Evolutionary conservation across 768 basidiomycete genomes (phyloP).

Genomic region (Leccinum incarnatum): DNA sequence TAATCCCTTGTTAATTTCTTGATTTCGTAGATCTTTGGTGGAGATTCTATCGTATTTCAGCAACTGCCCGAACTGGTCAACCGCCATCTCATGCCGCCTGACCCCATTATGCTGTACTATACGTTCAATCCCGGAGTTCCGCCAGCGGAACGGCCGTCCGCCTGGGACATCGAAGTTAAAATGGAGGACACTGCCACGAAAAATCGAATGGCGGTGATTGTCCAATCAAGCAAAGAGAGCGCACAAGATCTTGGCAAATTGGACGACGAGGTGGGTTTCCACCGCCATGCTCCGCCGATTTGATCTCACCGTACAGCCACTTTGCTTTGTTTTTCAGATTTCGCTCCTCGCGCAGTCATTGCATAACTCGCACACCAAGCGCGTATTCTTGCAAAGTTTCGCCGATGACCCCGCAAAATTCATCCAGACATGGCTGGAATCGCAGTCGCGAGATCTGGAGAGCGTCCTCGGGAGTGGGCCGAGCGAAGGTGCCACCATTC

Average conservation of each 20-base stretch:
- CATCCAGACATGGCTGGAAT: slow-evolving; percentile 88
- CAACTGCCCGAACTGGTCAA: slow-evolving; percentile 84
- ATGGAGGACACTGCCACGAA: slow-evolving; percentile 78
- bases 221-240: slow-evolving; percentile 69
- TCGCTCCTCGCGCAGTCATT: slow-evolving; percentile 81
- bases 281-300: background rate
- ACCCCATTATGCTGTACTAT: slow-evolving; percentile 81
- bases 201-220: slow-evolving; percentile 68
- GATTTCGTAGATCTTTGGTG: slow-evolving; percentile 59
- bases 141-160: slow-evolving; percentile 68
- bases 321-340: slow-evolving; percentile 46
- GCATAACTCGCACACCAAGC: slow-evolving; percentile 83
- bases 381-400: slow-evolving; percentile 82
- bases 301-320: slow-evolving; percentile 19
- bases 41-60: slow-evolving; percentile 70
- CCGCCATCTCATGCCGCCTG: slow-evolving; percentile 70
- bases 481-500: slow-evolving; percentile 70
- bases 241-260: slow-evolving; percentile 63
- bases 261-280: slow-evolving; percentile 77
- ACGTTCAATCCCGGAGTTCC: slow-evolving; percentile 58
- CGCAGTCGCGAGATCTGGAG: slow-evolving; percentile 89
- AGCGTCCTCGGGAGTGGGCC: slow-evolving; percentile 86
- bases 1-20: background rate
- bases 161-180: slow-evolving; percentile 88
- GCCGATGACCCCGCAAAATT: slow-evolving; percentile 75